Evolutionary conservation across 495 filamentous ascomycete species (phyloP), one percentile per base, ranked within the genome.

Genomic region (Penicillium fimorum): DNA sequence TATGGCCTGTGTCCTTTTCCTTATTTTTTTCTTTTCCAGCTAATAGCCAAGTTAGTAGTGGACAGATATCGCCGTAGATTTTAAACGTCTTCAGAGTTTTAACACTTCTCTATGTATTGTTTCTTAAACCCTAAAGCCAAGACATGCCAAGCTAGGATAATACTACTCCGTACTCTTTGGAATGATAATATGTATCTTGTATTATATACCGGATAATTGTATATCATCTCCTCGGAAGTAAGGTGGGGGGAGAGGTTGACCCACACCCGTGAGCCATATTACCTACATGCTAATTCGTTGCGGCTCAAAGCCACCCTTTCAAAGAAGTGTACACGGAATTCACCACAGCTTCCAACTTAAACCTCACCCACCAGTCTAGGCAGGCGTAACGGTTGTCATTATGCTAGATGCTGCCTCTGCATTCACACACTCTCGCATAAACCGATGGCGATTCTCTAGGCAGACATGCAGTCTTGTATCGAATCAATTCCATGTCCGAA

Each of bases 401-500:
- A n/a, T 37, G 32, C 32, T 35, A 9, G 7, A 38, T 9, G 35
- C n/a, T 38, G 2, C 15, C 35, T 37, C 35, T 17, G n/a, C 15
- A 5, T 6, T 38, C 3, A 17, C 35, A 35, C 35, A 12, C 9
- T 12, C 30, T 4, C 5, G 30, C 10, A 17, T 38, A 7, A 7
- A 3, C n/a, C 8, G 7, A 4, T 38, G 15, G 35, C n/a, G 6
- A 17, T 38, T 38, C 35, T 17, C 11, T 35, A 35, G 11, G 4
- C 11, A 38, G 7, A 2, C 35, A 17, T 35, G 56, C 32, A 49
- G 35, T 2, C 56, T 25, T 42, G 18, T 55, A 24, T 43, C 33
- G 30, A 56, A 29, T 37, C 60, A 53, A 22, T 24, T 12, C 44
- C 42, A 48, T 56, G 18, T 40, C 27, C 25, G 51, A 48, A 53